Conservation (phyloP, 306 rosid genomes). For the Rubus idaeus region DNA sequence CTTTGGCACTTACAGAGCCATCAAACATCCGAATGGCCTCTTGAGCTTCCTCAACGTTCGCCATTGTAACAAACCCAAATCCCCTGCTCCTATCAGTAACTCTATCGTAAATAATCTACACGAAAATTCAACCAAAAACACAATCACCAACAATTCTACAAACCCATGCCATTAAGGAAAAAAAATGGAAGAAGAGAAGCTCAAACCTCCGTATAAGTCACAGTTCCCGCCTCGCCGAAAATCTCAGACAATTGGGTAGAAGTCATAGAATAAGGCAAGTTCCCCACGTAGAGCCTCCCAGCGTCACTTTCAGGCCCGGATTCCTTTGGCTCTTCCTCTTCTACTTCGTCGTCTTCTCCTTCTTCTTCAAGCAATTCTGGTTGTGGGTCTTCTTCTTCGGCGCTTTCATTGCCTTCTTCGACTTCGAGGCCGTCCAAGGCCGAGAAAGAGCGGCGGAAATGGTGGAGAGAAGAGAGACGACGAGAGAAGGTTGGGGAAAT, state of each 20-base stretch:
- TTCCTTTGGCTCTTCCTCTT: conserved; percentile 35
- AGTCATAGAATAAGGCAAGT: conserved; percentile 70
- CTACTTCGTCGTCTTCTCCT: conserved; percentile 19
- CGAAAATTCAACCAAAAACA: conserved; percentile 24
- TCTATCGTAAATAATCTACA: conserved; percentile 78
- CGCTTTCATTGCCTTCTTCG: conserved; percentile 29
- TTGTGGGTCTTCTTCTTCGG: conserved; percentile 33
- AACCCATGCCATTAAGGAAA: conserved; percentile 17
- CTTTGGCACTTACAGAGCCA: conserved; percentile 64
- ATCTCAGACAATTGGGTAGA: conserved; percentile 59
- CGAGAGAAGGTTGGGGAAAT: conserved; percentile 28
- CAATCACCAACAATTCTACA: not conserved
- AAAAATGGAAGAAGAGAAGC: conserved; percentile 9
- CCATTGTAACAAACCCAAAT: conserved; percentile 92
- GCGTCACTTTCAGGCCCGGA: conserved; percentile 46
- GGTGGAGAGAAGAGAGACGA: conserved; percentile 35
- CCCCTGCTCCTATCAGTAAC: conserved; percentile 93
- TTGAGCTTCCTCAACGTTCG: conserved; percentile 67
- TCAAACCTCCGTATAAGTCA: conserved; percentile 70
- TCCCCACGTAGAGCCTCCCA: conserved; percentile 87
- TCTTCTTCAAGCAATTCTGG: conserved; percentile 27
- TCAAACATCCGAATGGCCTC: conserved; percentile 86
- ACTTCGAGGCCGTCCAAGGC: conserved; percentile 50
- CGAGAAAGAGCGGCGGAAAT: conserved; percentile 37
- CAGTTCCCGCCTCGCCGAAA: conserved; percentile 78